Base-by-base conservation (phyloP, 164 flowering plant genomes). In the Stephania cephalantha region DNA sequence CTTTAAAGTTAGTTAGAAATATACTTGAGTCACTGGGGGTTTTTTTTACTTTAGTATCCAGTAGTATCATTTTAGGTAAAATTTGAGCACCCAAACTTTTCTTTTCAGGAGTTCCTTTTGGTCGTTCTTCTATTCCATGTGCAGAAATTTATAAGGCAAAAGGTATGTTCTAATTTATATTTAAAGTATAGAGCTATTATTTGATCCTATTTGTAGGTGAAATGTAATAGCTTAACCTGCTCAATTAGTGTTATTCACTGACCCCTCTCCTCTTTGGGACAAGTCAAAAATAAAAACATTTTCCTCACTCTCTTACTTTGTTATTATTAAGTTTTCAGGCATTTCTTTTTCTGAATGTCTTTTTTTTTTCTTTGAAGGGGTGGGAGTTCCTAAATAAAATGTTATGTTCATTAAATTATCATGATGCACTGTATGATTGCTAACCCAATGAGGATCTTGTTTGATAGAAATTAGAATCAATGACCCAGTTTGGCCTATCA, bases 21-120 rank as follows among this genome's bases (percentile, higher is more conserved):
- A 46, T 18, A 20, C 66, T 9, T 7, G 64, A 58, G 70, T 71
- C 73, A 10, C 55, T 70, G 53, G 79, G 77, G 53, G 79, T 75
- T 35, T 35, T 58, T 58, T 18, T 48, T 73, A 69, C 42, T 77
- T 72, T 80, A 72, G 78, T 58, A 25, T 22, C 71, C 64, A 44
- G 48, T 61, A 46, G 70, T 77, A 76, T 78, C 81, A 44, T 67
- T 79, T 79, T 31, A 44, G 71, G 79, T 77, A 69, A 75, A 75
- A 48, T 74, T 80, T 88, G 82, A 82, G 81, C 79, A 80, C 79
- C 73, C 70, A 78, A 75, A 75, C 68, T 80, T 83, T 83, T 81
- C 80, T 76, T 91, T 88, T 84, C 97, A 94, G 97, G 98, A 87
- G 50, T 81, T 73, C 84, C 94, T 76, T 91, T 84, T 87, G 89